Evolutionary conservation across 306 rosid genomes (phyloP).

Genomic region (Crataegus laevigata): DNA sequence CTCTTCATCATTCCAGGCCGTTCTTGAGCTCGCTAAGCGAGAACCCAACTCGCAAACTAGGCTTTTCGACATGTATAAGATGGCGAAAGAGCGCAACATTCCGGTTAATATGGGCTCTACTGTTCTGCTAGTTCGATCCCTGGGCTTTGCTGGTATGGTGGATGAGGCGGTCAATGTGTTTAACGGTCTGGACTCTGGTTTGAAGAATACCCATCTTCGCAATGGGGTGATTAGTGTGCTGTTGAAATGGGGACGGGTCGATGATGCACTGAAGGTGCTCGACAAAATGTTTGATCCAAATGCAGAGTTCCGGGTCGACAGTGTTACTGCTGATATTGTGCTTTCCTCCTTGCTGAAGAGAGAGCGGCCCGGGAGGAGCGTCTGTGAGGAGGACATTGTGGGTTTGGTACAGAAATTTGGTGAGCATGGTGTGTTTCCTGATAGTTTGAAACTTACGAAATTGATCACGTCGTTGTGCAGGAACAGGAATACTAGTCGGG

Average conservation of each 20-base stretch:
- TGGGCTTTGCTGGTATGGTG: constrained; percentile 39
- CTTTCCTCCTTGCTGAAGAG: constrained; percentile 31
- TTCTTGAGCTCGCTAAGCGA: constrained; percentile 35
- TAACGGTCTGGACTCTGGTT: constrained; percentile 27
- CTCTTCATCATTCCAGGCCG: constrained; percentile 41
- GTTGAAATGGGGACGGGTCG: constrained; percentile 30
- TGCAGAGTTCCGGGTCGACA: constrained; percentile 31
- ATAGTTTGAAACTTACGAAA: constrained; percentile 38
- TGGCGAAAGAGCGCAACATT: constrained; percentile 18
- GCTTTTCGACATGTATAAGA: constrained; percentile 34
- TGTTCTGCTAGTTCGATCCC: constrained; percentile 27
- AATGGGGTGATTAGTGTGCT: constrained; percentile 28
- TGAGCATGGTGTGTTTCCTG: constrained; percentile 37
- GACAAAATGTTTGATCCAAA: constrained; percentile 63
- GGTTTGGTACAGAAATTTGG: constrained; percentile 46
- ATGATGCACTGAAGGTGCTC: constrained; percentile 46
- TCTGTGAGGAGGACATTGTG: constrained; percentile 36
- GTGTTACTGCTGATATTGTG: constrained; percentile 37
- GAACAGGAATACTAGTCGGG: constrained; percentile 33
- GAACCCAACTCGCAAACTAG: constrained; percentile 29
- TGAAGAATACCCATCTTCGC: constrained; percentile 36
- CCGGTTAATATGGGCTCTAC: constrained; percentile 25
- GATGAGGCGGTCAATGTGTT: constrained; percentile 36
- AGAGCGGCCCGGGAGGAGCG: constrained; percentile 19
- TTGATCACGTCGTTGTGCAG: constrained; percentile 48